Evolutionary conservation across 176 grass and related monocot species (phyloP).

Genomic region (Avena sativa): DNA sequence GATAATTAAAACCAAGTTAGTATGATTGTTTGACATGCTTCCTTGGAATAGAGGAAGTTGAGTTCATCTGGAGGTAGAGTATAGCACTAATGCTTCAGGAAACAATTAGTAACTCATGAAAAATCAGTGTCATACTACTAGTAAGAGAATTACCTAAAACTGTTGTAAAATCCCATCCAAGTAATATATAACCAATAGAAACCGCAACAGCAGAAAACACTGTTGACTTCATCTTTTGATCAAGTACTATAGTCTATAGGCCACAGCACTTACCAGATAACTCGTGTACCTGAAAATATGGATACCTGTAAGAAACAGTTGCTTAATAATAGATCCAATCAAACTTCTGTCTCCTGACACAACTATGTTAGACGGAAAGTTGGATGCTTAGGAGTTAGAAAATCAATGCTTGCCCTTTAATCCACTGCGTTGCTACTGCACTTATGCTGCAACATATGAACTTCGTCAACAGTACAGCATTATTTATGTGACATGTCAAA

Average conservation of each 20-base stretch:
- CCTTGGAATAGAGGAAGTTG: conserved; percentile 8
- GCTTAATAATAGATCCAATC: conserved; percentile 17
- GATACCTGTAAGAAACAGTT: conserved; percentile 41
- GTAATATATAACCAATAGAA: conserved; percentile 75
- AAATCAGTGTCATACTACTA: background rate
- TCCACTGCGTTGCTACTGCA: background rate
- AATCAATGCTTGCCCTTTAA: conserved; percentile 1
- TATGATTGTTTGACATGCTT: conserved; percentile 14
- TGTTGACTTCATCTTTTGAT: conserved; percentile 53
- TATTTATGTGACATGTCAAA: background rate
- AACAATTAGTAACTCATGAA: conserved; percentile 8
- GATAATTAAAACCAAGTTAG: conserved; percentile 37
- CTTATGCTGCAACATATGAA: conserved; percentile 27
- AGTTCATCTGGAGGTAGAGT: background rate
- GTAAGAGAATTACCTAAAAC: conserved; percentile 55
- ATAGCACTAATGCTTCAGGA: conserved; percentile 13
- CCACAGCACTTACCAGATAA: conserved; percentile 28
- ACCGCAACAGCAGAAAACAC: conserved; percentile 64
- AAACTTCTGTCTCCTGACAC: conserved; percentile 28
- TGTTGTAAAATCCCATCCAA: conserved; percentile 83
- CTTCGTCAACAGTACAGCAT: background rate
- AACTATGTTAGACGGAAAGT: conserved; percentile 22
- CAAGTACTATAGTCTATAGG: conserved; percentile 21
- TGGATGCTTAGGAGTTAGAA: background rate
- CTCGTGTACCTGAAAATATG: conserved; percentile 41